Evolutionary conservation across 768 basidiomycete species (phyloP).

Genomic region (Boletus sp.): DNA sequence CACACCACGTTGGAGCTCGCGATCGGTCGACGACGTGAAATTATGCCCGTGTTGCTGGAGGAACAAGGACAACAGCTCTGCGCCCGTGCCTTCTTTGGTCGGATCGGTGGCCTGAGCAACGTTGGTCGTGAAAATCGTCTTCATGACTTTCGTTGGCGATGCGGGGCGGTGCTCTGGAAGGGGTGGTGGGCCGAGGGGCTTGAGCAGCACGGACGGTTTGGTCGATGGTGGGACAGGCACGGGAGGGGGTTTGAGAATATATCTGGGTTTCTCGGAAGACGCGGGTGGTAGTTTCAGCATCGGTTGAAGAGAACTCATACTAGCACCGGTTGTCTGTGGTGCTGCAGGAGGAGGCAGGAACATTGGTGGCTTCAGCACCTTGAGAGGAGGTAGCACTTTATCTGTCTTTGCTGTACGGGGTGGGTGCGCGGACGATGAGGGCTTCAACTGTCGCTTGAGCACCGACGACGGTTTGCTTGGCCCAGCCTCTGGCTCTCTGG

Average conservation of each 20-base stretch:
- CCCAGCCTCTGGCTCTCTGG: constrained; percentile 5
- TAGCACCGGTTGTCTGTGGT: neutral
- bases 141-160: constrained; percentile 37
- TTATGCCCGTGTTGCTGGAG: constrained; percentile 45
- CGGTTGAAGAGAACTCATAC: constrained; percentile 4
- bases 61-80: constrained; percentile 53
- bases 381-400: constrained; percentile 6
- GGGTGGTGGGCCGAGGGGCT: constrained; percentile 31
- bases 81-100: constrained; percentile 46
- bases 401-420: constrained; percentile 1
- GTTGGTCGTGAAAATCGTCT: constrained; percentile 51
- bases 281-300: constrained; percentile 6
- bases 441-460: constrained; percentile 6
- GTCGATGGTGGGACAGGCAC: constrained; percentile 15
- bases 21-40: constrained; percentile 36
- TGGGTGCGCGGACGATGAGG: constrained; percentile 4
- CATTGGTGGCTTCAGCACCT: constrained; percentile 17
- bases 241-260: constrained; percentile 29
- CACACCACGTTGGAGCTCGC: constrained; percentile 48
- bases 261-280: constrained; percentile 19
- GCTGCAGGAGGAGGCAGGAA: neutral
- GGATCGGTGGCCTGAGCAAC: constrained; percentile 53
- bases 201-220: constrained; percentile 18
- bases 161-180: constrained; percentile 14
- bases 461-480: constrained; percentile 11